Base-by-base conservation (phyloP, 1,284 basidiomycete species). In the Ganoderma meredithae region DNA sequence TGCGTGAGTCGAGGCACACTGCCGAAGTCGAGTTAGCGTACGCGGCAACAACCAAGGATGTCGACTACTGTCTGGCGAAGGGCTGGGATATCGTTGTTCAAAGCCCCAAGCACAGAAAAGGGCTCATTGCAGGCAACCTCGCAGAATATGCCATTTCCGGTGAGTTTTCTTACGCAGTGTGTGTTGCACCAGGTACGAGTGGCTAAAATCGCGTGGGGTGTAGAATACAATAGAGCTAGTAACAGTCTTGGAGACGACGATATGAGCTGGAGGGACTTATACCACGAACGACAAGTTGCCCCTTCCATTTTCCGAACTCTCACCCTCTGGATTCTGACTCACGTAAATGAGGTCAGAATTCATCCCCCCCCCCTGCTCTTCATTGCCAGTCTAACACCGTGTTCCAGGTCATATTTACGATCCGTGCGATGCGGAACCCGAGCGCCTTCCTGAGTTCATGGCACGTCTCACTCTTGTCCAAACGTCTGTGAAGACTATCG, bases 391-490 rank as follows among this genome's bases (percentile, higher is more conserved):
- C 92, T 53, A 91, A 31, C 88, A 91, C 79, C 12, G 17, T 53
- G 52, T 19, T 22, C 10, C 61, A 93, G 90, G 86, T 93, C 59
- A 85, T 89, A 1, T 94, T 93, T 75, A 87, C 89, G 4, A 79
- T 94, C 3, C 87, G 90, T 61, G 91, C 91, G 7, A 85, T 90
- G 13, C 87, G 89, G 76, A 85, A 90, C 68, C 92, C 92, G 1
- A 78, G 2, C 86, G 88, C 9, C 90, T 93, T 70, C 91, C 92
- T 0, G 78, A 92, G 39, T 90, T 91, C 0, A 81, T 94, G 12
- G 88, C 91, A 2, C 91, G 92, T 3, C 82, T 94, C 36, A 86
- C 88, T 65, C 83, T 94, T 15, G 87, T 94, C 40, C 90, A 88
- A 44, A 83, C 86, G 43, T 88, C 90, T 2, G 85, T 90, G 0